These are phyloP conservation scores for Saccharata proteae DNA, from an alignment of 2,329 filamentous ascomycete species.

Conservation along the genomic window DNA sequence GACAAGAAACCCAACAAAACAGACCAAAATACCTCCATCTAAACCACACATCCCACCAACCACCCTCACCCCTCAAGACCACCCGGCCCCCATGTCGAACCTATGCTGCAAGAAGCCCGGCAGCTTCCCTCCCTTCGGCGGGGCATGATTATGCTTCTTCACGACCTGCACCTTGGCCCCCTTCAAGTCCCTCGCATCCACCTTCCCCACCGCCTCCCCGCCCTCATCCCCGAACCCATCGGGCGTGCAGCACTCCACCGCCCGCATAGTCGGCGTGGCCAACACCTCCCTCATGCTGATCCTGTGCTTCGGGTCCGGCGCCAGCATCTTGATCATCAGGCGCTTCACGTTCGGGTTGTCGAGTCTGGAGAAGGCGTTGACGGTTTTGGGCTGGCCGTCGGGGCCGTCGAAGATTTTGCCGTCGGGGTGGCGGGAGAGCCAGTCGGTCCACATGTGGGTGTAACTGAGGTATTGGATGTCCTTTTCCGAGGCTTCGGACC, in stretches of 20 bases:
- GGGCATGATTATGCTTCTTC: slow-evolving; percentile 35
- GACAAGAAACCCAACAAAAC: no score
- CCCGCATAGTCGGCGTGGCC: slow-evolving; percentile 59
- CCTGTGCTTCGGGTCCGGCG: slow-evolving; percentile 62
- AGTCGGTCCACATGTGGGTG: slow-evolving; percentile 55
- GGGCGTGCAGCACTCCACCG: slow-evolving; percentile 65
- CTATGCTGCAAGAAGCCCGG: slow-evolving; percentile 23
- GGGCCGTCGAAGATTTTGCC: slow-evolving; percentile 40
- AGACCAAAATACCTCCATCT: no score
- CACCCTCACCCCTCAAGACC: no score
- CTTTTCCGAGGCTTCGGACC: slow-evolving; percentile 49
- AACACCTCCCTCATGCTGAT: slow-evolving; percentile 58
- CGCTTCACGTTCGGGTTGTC: slow-evolving; percentile 57
- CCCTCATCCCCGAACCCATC: slow-evolving; percentile 56
- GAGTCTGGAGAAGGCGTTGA: slow-evolving; percentile 51
- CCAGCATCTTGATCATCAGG: slow-evolving; percentile 68
- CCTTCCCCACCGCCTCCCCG: slow-evolving; percentile 33
- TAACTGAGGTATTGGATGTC: slow-evolving; percentile 51
- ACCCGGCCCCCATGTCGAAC: slow-evolving; percentile 28
- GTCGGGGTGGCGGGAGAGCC: slow-evolving; percentile 45
- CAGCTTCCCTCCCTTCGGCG: slow-evolving; percentile 27
- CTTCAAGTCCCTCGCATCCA: slow-evolving; percentile 44
- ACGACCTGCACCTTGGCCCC: slow-evolving; percentile 22
- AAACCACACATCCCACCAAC: no score
- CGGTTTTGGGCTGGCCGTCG: slow-evolving; percentile 51